These are phyloP conservation scores for Pseudocercospora fijiensis DNA, from an alignment of 2,329 filamentous ascomycete species.

Conservation along the genomic window DNA sequence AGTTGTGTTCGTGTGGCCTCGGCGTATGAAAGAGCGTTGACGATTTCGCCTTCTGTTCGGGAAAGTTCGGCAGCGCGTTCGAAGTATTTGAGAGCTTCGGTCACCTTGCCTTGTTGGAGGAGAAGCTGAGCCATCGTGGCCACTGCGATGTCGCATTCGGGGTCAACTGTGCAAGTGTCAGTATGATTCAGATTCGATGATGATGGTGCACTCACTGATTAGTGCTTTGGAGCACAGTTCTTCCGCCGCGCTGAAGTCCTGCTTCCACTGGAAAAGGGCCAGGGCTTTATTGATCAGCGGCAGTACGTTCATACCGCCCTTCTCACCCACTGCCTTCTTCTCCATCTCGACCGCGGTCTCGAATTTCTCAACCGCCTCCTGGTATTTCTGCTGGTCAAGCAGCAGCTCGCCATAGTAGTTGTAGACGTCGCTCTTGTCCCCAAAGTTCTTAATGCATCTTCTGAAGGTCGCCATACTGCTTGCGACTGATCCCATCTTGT, in stretches of 20 bases:
- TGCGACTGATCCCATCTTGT: constrained; percentile 98
- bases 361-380: constrained; percentile 96
- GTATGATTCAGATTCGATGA: constrained; percentile 21
- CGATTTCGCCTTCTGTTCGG: constrained; percentile 89
- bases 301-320: constrained; percentile 95
- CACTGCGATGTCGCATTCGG: constrained; percentile 97
- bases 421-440: constrained; percentile 94
- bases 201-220: constrained; percentile 68
- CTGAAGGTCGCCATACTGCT: constrained; percentile 99
- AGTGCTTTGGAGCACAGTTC: constrained; percentile 95
- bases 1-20: constrained; percentile 96
- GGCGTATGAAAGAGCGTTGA: constrained; percentile 94
- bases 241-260: constrained; percentile 91
- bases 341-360: constrained; percentile 99
- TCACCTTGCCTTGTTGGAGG: constrained; percentile 95
- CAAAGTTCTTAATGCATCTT: constrained; percentile 96
- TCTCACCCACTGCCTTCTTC: constrained; percentile 67
- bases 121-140: constrained; percentile 98
- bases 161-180: constrained; percentile 69
- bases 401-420: constrained; percentile 99
- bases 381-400: constrained; percentile 92
- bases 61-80: constrained; percentile 93
- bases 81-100: constrained; percentile 92
- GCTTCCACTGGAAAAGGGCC: constrained; percentile 96
- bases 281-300: constrained; percentile 98